These are phyloP conservation scores for Capsicum baccatum DNA, from an alignment of 257 asterid species.

Conservation along the genomic window DNA sequence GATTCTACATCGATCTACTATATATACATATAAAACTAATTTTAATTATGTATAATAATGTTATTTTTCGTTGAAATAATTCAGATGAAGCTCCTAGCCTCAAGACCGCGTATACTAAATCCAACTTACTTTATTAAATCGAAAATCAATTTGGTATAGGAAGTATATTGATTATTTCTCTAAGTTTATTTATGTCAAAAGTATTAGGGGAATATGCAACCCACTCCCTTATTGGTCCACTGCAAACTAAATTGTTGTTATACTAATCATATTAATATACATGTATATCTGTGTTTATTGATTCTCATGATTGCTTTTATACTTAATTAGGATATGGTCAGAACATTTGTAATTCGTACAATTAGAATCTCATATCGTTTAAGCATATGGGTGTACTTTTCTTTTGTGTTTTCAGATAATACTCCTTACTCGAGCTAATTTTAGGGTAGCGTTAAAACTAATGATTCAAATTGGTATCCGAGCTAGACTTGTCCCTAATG, in stretches of 20 bases:
- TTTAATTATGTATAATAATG: too few species aligned
- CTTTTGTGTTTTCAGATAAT: neutral
- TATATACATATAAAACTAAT: too few species aligned
- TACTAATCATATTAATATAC: neutral
- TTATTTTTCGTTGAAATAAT: too few species aligned
- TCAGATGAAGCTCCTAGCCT: too few species aligned
- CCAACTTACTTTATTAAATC: neutral
- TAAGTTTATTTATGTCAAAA: neutral
- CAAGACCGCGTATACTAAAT: neutral
- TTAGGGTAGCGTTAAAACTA: neutral
- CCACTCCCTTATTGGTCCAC: neutral
- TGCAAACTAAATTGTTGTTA: neutral
- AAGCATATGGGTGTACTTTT: neutral
- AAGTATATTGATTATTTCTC: neutral
- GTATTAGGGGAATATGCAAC: constrained; percentile 18
- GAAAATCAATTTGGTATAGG: neutral
- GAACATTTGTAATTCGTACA: too few species aligned
- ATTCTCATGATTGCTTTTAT: too few species aligned
- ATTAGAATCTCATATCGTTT: too few species aligned
- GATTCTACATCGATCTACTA: too few species aligned
- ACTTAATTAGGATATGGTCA: too few species aligned
- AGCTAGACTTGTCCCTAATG: neutral
- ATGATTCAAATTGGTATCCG: neutral
- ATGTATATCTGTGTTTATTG: neutral
- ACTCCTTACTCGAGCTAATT: neutral